Base-by-base conservation (phyloP, 306 rosid genomes). In the Mimosa pudica region DNA sequence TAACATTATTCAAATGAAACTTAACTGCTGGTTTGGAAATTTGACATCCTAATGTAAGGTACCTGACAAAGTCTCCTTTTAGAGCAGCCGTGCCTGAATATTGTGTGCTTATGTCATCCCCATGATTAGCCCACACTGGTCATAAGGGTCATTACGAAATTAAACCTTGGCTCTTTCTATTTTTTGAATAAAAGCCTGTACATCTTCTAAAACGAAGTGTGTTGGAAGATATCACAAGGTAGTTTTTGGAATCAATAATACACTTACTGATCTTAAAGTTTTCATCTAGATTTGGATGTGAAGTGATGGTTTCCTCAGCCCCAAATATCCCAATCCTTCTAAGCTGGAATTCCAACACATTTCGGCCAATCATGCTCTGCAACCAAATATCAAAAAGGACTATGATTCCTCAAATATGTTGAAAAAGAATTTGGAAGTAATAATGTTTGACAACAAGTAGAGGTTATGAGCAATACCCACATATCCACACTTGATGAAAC, bases 111-210 rank as follows among this genome's bases (percentile, higher is more conserved):
- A 91, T 69, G 68, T 93, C 98, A 83, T 93, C 98, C 62, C 97
- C 97, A 79, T 91, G 98, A 85, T 91, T 78, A 74, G 98, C 98
- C 98, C 98, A 93, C 88, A 91, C 98, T 93, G 84, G 52, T 70
- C 63, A 83, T 66, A 77, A 62, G 81, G 30, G 76, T 42, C 6
- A 47, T 17, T 42, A 47, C 75, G 49, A 55, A 49, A 60, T 4
- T 36, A 76, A 55, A 57, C 44, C 68, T 60, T 61, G 47, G 73
- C 57, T 61, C 57, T 61, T 70, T n/a, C 4, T 32, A 57, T 17
- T n/a, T 18, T 55, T 55, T 55, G n/a, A 6, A 55, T 55, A 55
- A 10, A 55, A n/a, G 71, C 67, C 66, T 70, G 61, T 13, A 80
- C 63, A 38, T 35, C 51, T 62, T 61, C 70, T 47, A 58, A 73